Percentiles rank a stretch among this genome's conserved stretches.
Evolutionary conservation across 2,329 filamentous ascomycete genomes (phyloP).

Genomic region (Botryotinia globosa): DNA sequence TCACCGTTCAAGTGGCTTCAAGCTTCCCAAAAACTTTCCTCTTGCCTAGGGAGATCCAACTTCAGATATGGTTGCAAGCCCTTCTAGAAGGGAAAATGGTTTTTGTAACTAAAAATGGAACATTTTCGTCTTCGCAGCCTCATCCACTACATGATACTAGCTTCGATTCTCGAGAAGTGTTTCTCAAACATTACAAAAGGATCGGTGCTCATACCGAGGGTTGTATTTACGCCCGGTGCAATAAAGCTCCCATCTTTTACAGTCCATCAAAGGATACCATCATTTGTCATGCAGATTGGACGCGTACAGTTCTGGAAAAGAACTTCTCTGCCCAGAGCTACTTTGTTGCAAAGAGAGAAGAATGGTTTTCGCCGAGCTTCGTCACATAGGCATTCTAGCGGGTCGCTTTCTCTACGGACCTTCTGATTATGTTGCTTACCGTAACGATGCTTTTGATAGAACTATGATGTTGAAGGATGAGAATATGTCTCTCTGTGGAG

Average conservation of each 20-base stretch:
- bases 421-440: no score
- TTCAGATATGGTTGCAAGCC: background rate
- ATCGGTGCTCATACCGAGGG: background rate
- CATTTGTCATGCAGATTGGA: background rate
- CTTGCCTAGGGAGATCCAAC: background rate
- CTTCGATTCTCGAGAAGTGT: background rate
- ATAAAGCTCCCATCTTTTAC: background rate
- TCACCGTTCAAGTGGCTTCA: background rate
- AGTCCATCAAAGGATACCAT: background rate
- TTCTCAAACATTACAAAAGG: background rate
- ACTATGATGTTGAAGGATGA: background rate
- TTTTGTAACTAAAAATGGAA: background rate
- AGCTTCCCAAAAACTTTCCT: background rate
- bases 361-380: background rate
- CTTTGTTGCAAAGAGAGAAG: background rate
- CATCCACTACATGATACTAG: background rate
- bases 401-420: background rate
- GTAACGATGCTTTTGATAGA: no score
- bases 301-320: rapidly evolving
- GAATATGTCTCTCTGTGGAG: background rate
- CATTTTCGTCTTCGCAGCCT: background rate
- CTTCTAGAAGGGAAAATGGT: background rate
- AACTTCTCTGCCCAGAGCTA: background rate
- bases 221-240: background rate
- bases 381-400: background rate